Percentiles rank a stretch among this genome's conserved stretches.
These are phyloP conservation scores for Xerocomellus chrysenteron DNA, from an alignment of 768 basidiomycete species.

Conservation along the genomic window DNA sequence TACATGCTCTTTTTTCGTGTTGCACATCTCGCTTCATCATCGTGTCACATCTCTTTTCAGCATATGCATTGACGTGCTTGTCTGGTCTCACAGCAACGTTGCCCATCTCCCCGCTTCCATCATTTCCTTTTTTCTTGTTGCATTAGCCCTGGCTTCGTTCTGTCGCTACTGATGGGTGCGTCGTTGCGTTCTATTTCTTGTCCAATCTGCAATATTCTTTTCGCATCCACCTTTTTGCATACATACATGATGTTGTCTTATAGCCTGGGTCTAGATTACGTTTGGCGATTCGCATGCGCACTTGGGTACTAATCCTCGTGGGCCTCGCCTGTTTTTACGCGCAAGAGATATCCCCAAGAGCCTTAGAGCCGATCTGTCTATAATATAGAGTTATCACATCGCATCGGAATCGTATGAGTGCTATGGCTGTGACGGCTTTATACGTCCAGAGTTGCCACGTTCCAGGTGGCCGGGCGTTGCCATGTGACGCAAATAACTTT, in stretches of 20 bases:
- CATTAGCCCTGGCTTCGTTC: background rate
- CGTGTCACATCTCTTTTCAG: background rate
- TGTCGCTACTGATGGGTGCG: background rate
- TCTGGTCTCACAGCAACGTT: background rate
- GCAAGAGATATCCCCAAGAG: too few relatives aligned
- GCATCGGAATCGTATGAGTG: too few relatives aligned
- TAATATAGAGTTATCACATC: background rate
- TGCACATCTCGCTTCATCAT: constrained; percentile 1
- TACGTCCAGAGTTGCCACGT: too few relatives aligned
- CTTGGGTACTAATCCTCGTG: background rate
- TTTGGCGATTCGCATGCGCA: background rate
- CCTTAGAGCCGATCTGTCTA: too few relatives aligned
- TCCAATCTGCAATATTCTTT: background rate
- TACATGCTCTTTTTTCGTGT: background rate
- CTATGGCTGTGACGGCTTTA: background rate
- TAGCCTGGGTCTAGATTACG: background rate
- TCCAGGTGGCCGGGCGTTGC: too few relatives aligned
- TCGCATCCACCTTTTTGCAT: background rate
- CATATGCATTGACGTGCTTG: background rate
- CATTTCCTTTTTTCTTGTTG: background rate
- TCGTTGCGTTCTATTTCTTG: background rate
- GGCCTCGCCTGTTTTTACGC: background rate
- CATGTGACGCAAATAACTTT: too few relatives aligned
- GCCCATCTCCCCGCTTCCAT: background rate
- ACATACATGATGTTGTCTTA: background rate